Evolutionary conservation across 2,329 filamentous ascomycete species (phyloP).

Genomic region (Ceratocystis cubensis): DNA sequence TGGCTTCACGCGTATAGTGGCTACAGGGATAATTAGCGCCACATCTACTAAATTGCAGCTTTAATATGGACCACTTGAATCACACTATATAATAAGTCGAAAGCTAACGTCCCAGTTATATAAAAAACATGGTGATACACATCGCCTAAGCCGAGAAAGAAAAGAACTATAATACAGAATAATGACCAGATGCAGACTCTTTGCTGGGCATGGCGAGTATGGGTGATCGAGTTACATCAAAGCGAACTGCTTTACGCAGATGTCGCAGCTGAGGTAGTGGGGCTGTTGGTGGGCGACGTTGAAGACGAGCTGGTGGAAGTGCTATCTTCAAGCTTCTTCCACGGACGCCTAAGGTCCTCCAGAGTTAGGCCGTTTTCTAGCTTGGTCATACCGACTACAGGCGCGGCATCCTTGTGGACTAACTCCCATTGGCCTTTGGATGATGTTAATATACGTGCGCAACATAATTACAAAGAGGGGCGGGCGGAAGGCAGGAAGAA

Average conservation of each 20-base stretch:
- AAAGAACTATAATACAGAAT: conserved; percentile 20
- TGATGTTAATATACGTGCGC: conserved; percentile 22
- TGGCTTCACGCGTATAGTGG: conserved; percentile 21
- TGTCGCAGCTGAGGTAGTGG: conserved; percentile 8
- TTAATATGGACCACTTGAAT: background rate
- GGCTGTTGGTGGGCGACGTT: background rate
- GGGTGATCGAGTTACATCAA: conserved; percentile 2
- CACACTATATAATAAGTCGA: no score
- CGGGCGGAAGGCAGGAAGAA: background rate
- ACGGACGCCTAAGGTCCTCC: conserved; percentile 69
- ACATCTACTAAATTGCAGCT: conserved; percentile 11
- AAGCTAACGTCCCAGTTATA: no score
- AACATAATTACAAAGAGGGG: background rate
- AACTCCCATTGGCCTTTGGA: conserved; percentile 70
- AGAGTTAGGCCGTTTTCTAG: conserved; percentile 64
- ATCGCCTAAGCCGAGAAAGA: background rate
- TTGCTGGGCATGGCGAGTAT: background rate
- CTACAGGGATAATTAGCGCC: conserved; percentile 16
- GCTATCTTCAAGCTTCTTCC: conserved; percentile 34
- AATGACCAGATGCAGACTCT: background rate
- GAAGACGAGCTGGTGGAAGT: background rate
- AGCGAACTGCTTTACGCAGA: conserved; percentile 9
- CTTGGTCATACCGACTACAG: conserved; percentile 87
- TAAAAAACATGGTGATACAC: conserved; percentile 12
- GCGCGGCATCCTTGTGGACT: conserved; percentile 79